These are phyloP conservation scores for Nannochloropsis gaditana DNA, from an alignment of 108 stramenopile genomes.

Conservation along the genomic window DNA sequence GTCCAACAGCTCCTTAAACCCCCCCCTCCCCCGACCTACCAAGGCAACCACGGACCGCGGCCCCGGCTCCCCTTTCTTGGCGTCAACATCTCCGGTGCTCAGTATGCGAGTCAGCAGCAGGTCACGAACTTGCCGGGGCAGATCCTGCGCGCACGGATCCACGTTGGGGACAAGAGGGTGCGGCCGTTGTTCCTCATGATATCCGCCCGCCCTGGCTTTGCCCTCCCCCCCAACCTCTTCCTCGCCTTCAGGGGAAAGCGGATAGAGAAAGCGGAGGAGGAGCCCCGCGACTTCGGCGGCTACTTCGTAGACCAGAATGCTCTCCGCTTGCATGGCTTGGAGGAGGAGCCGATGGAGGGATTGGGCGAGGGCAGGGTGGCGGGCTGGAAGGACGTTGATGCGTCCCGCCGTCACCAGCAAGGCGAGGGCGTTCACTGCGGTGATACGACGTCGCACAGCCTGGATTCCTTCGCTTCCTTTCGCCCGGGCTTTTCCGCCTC, in stretches of 20 bases:
- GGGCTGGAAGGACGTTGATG: background rate
- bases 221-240: background rate
- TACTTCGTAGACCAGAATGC: background rate
- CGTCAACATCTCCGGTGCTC: background rate
- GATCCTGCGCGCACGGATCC: background rate
- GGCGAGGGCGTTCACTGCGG: background rate
- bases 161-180: background rate
- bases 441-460: background rate
- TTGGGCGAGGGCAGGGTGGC: background rate
- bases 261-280: background rate
- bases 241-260: background rate
- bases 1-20: background rate
- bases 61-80: background rate
- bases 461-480: background rate
- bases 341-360: slow-evolving; percentile 8
- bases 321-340: background rate
- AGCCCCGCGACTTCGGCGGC: slow-evolving; percentile 2
- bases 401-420: background rate
- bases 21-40: background rate
- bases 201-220: background rate
- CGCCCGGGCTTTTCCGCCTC: background rate
- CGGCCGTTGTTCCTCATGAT: background rate
- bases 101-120: background rate
- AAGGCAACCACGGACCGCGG: background rate
- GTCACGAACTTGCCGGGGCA: background rate